phyloP scores from a whole-genome alignment of 495 filamentous ascomycete genomes.

The Lasiosphaeriaceae sp. region DNA sequence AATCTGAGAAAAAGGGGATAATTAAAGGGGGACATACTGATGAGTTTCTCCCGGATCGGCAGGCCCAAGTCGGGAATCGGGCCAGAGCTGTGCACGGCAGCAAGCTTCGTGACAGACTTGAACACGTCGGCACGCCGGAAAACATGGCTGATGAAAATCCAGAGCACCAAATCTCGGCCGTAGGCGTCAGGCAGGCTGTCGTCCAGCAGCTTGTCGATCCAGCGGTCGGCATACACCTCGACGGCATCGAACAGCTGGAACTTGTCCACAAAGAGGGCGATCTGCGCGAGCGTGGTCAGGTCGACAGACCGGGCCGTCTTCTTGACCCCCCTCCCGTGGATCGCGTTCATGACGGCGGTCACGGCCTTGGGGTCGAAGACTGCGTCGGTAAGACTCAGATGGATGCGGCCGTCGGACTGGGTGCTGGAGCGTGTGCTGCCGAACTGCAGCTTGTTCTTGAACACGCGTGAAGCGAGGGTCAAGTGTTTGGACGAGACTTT shows the following conservation, averaged over 20 bases:
- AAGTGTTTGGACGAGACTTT: conserved; percentile 53
- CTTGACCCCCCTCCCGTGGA: conserved; percentile 43
- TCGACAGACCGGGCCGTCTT: conserved; percentile 36
- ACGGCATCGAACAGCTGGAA: conserved; percentile 46
- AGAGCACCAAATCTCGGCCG: conserved; percentile 18
- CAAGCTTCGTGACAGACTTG: conserved; percentile 18
- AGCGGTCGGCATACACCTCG: conserved; percentile 39
- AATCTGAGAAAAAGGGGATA: background rate
- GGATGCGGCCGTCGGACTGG: conserved; percentile 37
- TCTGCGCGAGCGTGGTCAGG: conserved; percentile 45
- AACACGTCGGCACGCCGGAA: conserved; percentile 26
- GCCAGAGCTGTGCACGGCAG: conserved; percentile 11
- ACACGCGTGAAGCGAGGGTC: conserved; percentile 43
- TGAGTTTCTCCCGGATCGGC: conserved; percentile 27
- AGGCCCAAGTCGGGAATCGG: conserved; percentile 19
- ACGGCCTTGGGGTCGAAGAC: conserved; percentile 40
- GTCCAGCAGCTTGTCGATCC: conserved; percentile 28
- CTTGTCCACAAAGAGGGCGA: conserved; percentile 49
- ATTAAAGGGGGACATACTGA: conserved; percentile 13
- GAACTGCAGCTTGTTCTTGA: conserved; percentile 34
- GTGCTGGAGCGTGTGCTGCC: conserved; percentile 18
- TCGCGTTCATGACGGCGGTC: conserved; percentile 44
- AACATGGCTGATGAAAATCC: conserved; percentile 27
- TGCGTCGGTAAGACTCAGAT: conserved; percentile 30
- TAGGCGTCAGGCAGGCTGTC: conserved; percentile 4